These are phyloP conservation scores for Xylaria venustula DNA, from an alignment of 495 filamentous ascomycete genomes.

Conservation along the genomic window DNA sequence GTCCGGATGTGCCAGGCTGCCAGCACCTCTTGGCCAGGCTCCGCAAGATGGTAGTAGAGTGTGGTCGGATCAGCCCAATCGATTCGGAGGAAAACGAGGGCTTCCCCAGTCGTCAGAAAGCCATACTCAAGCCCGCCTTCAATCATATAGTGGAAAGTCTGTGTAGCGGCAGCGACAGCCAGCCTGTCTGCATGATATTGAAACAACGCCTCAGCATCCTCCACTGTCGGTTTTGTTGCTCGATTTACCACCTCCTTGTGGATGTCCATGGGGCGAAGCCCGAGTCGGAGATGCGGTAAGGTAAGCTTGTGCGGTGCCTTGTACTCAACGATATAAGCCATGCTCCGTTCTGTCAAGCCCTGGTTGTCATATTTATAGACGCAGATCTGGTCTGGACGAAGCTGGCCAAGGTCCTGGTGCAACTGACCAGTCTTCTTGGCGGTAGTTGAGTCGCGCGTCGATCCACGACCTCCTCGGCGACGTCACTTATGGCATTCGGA, in stretches of 20 bases:
- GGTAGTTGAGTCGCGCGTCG: neutral
- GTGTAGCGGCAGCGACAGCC: neutral
- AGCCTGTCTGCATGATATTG: neutral
- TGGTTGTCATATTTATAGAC: no score
- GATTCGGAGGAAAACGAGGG: constrained; percentile 33
- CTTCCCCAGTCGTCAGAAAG: constrained; percentile 33
- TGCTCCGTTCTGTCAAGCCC: neutral
- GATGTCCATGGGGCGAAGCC: neutral
- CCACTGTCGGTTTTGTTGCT: neutral
- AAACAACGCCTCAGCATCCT: neutral
- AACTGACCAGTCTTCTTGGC: no score
- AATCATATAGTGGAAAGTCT: constrained; percentile 33
- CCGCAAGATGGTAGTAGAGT: constrained; percentile 38
- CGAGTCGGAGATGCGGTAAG: neutral
- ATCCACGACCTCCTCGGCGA: no score
- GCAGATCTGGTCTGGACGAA: no score
- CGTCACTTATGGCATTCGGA: no score
- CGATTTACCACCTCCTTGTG: neutral
- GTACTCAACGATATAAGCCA: neutral
- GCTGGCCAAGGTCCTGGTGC: no score
- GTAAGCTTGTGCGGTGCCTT: constrained; percentile 10
- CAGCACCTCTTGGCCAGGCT: constrained; percentile 24
- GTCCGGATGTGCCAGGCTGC: neutral
- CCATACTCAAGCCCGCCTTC: constrained; percentile 29
- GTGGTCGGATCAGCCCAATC: constrained; percentile 33